These are phyloP conservation scores for Physcomitrellopsis africana DNA, from an alignment of 225 moss, liverwort and hornwort genomes.

Conservation along the genomic window DNA sequence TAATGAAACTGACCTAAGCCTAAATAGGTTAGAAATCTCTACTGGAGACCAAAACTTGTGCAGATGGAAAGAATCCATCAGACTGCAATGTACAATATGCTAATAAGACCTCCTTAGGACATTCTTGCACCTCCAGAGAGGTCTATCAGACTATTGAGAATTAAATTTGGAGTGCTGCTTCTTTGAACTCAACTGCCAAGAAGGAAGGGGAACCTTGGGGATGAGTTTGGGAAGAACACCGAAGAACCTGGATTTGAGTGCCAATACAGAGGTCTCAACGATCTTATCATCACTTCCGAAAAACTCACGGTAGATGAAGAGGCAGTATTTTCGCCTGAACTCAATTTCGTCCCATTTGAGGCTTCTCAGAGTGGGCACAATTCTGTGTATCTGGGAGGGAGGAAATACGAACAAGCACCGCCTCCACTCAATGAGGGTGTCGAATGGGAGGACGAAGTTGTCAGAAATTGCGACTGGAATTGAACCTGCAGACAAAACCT, in stretches of 20 bases:
- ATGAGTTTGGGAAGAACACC: constrained; percentile 57
- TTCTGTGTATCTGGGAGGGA: constrained; percentile 41
- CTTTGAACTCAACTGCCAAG: constrained; percentile 31
- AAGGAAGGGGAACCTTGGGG: constrained; percentile 44
- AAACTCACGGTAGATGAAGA: constrained; percentile 45
- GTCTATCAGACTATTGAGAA: neutral
- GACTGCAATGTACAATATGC: no score
- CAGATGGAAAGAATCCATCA: no score
- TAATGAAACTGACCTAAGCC: neutral
- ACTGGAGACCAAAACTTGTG: no score
- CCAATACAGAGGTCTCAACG: constrained; percentile 44
- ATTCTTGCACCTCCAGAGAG: constrained; percentile 16
- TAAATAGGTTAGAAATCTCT: no score
- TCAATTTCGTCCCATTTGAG: constrained; percentile 37
- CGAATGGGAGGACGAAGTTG: constrained; percentile 45
- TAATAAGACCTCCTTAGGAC: constrained; percentile 13
- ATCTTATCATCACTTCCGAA: constrained; percentile 49
- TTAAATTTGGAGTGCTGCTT: constrained; percentile 22
- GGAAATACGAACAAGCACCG: constrained; percentile 51
- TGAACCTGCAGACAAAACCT: constrained; percentile 54
- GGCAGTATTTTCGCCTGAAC: constrained; percentile 43
- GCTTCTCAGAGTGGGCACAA: constrained; percentile 44
- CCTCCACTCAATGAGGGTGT: constrained; percentile 56
- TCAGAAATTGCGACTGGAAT: constrained; percentile 55
- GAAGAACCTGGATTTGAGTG: constrained; percentile 54